These are phyloP conservation scores for Arxiozyma bovina DNA, from an alignment of 1,139 yeast genomes.

Conservation along the genomic window DNA sequence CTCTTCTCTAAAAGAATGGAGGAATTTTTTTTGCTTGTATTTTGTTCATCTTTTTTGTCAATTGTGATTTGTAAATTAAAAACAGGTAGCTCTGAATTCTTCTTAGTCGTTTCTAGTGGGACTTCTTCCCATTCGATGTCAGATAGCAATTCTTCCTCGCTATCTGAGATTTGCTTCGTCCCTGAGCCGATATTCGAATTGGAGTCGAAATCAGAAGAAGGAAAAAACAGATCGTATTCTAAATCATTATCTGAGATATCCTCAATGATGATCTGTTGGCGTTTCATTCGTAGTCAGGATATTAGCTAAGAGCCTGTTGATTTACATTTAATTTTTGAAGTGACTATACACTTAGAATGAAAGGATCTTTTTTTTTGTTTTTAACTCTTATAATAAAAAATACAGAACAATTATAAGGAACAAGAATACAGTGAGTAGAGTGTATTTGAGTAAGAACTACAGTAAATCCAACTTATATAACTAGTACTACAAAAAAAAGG, in stretches of 20 bases:
- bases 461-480: not conserved
- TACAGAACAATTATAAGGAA: too few species aligned
- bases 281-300: not conserved
- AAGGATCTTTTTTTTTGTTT: not conserved
- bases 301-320: too few species aligned
- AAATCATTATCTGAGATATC: not conserved
- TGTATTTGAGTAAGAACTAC: not conserved
- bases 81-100: not conserved
- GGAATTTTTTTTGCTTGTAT: not conserved
- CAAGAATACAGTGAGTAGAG: not conserved
- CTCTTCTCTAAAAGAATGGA: slow-evolving; percentile 1
- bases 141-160: slow-evolving; percentile 5
- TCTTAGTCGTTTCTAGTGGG: slow-evolving; percentile 9
- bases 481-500: not conserved
- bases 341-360: too few species aligned
- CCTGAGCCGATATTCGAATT: not conserved
- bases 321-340: not conserved
- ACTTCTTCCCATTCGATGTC: slow-evolving; percentile 24
- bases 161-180: not conserved
- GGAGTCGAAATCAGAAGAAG: not conserved
- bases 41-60: not conserved
- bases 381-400: not conserved
- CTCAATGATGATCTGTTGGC: not conserved
- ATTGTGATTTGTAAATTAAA: slow-evolving; percentile 1
- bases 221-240: not conserved